These are phyloP conservation scores for Acanthamoeba culbertsoni DNA, from an alignment of 208 protist species.

Conservation along the genomic window DNA sequence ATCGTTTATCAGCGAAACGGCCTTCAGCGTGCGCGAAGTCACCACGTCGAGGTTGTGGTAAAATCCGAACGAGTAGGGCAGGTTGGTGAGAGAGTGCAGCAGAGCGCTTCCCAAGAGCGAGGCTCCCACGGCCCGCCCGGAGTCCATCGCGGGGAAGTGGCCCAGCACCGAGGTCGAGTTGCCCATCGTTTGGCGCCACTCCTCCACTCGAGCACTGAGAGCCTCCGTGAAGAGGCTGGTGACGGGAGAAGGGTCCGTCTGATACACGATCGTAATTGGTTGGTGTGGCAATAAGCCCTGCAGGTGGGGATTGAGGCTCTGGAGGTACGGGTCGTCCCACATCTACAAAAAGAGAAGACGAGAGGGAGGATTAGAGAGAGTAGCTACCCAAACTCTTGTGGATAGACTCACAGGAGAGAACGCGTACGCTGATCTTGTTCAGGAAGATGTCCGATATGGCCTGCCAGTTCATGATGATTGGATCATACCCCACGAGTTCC, in stretches of 20 bases:
- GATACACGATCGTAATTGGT: neutral
- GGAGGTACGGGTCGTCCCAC: neutral
- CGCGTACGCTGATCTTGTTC: neutral
- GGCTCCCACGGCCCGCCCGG: neutral
- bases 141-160: neutral
- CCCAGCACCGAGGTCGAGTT: neutral
- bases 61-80: neutral
- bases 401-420: neutral
- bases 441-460: neutral
- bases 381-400: neutral
- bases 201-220: neutral
- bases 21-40: neutral
- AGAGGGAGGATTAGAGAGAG: too few species aligned
- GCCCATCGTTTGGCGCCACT: neutral
- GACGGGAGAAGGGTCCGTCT: neutral
- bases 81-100: neutral
- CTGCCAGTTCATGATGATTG: neutral
- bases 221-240: neutral
- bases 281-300: neutral
- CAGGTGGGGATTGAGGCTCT: neutral
- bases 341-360: neutral
- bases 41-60: conserved; percentile 17
- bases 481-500: neutral
- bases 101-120: neutral
- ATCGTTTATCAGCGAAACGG: neutral